A percentile compares a stretch with the other conserved stretches of the same genome.
These are phyloP conservation scores for Candida ulmi DNA, from an alignment of 805 yeast genomes.

Conservation along the genomic window DNA sequence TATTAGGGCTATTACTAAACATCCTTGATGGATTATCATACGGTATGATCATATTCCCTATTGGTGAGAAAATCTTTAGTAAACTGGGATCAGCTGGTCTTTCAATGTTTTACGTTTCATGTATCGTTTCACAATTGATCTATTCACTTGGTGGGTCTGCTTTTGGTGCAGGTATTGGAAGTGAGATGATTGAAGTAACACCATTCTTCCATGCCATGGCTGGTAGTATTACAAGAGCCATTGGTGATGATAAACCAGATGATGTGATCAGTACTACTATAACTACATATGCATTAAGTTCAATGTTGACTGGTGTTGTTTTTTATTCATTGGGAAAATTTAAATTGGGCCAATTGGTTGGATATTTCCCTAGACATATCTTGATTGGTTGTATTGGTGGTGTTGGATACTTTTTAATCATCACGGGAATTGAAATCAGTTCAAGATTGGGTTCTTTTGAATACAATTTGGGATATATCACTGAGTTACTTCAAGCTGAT, in stretches of 20 bases:
- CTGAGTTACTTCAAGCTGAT: conserved; percentile 35
- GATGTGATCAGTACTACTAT: conserved; percentile 80
- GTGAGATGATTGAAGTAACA: conserved; percentile 98
- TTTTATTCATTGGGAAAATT: conserved; percentile 75
- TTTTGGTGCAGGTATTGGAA: conserved; percentile 87
- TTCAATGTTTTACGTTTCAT: conserved; percentile 90
- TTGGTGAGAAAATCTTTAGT: conserved; percentile 73
- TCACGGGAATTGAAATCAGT: conserved; percentile 90
- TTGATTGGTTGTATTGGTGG: conserved; percentile 98
- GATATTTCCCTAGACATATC: conserved; percentile 94
- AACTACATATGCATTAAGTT: conserved; percentile 75
- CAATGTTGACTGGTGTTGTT: conserved; percentile 81
- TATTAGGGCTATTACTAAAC: conserved; percentile 78
- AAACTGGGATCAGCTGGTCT: conserved; percentile 82
- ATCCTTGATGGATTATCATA: conserved; percentile 90
- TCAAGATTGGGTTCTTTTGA: conserved; percentile 69
- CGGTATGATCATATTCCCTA: conserved; percentile 96
- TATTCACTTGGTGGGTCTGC: conserved; percentile 89
- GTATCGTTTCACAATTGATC: conserved; percentile 83
- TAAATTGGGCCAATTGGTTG: conserved; percentile 78
- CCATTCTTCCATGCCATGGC: conserved; percentile 98
- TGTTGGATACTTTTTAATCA: conserved; percentile 87
- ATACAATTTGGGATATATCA: conserved; percentile 55
- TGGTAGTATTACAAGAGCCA: conserved; percentile 48
- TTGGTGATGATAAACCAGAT: conserved; percentile 44